Evolutionary conservation across 768 basidiomycete species (phyloP), one percentile per base, ranked within the genome.

Genomic region (Russula sp.): DNA sequence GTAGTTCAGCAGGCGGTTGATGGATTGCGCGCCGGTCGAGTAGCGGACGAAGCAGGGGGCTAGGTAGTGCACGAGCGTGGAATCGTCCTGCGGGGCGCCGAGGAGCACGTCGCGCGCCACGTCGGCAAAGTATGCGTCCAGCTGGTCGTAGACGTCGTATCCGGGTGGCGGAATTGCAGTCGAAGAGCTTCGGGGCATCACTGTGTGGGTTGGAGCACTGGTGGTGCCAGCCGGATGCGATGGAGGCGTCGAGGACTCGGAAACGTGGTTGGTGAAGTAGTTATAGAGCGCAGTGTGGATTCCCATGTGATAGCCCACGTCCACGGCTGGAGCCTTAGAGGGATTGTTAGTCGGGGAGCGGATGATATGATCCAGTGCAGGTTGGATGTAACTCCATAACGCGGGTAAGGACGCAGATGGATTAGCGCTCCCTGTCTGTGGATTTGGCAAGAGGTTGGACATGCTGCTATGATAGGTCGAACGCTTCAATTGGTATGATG

Each of bases 211-310:
- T 14, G 49, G 11, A 11, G 22, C 32, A n/a, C 37, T n/a, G 27
- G 32, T 40, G 53, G 42, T 16, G 34, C n/a, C 35, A 44, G 31
- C 27, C 7, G 65, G 22, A 59, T 32, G 64, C 56, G 54, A 61
- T 48, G 39, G 65, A 60, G 63, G 63, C 40, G 44, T 27, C 31
- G 61, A 53, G 31, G 61, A 27, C 20, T 20, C 47, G 20, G 47
- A 40, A 48, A 47, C 52, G n/a, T 56, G 39, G 55, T 11, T 67
- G 64, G 77, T 78, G 76, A 78, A 85, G 82, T 89, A 90, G 76
- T 89, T 88, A 78, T 91, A 90, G 60, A 84, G 84, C n/a, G 88
- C 86, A 20, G 88, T 88, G 73, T 90, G 87, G 45, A 90, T 85
- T 62, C 87, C 87, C 71, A 87, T 83, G 70, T 89, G 88, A 67